Evolutionary conservation across 805 yeast genomes (phyloP).

Genomic region (Lipomyces yamanashiensis): DNA sequence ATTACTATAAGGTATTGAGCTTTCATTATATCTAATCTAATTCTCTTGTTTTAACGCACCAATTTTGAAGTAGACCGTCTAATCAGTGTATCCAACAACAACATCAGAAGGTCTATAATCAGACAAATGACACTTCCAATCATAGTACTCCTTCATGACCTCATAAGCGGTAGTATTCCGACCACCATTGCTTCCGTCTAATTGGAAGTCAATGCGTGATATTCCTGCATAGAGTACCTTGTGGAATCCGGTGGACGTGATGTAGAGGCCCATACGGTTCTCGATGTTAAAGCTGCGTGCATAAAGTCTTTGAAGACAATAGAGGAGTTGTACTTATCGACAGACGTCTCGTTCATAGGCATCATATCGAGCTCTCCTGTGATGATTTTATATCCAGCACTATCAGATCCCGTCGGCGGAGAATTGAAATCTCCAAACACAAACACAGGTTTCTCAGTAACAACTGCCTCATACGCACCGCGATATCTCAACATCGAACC

Average conservation of each 20-base stretch:
- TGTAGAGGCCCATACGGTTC: conserved; percentile 13
- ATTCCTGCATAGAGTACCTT: no score
- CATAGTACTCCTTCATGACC: conserved; percentile 17
- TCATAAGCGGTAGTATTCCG: background rate
- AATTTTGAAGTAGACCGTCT: no score
- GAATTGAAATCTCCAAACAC: conserved; percentile 26
- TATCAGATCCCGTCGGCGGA: conserved; percentile 11
- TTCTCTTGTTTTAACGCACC: no score
- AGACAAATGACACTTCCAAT: conserved; percentile 10
- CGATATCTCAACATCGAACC: conserved; percentile 20
- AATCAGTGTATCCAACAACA: conserved; percentile 6
- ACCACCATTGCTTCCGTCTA: conserved; percentile 14
- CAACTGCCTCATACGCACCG: conserved; percentile 25
- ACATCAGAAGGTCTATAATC: conserved; percentile 24
- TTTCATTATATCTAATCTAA: no score
- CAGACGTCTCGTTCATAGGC: conserved; percentile 19
- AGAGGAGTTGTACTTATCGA: conserved; percentile 9
- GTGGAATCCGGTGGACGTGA: conserved; percentile 19
- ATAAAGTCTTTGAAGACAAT: conserved; percentile 13
- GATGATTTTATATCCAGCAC: conserved; percentile 22
- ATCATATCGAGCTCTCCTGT: conserved; percentile 14
- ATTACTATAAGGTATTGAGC: no score
- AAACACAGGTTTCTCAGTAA: conserved; percentile 8
- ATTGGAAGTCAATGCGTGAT: conserved; percentile 19
- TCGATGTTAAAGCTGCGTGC: conserved; percentile 7